phyloP scores from a whole-genome alignment of 805 yeast genomes.

The Wickerhamomyces tratensis region DNA sequence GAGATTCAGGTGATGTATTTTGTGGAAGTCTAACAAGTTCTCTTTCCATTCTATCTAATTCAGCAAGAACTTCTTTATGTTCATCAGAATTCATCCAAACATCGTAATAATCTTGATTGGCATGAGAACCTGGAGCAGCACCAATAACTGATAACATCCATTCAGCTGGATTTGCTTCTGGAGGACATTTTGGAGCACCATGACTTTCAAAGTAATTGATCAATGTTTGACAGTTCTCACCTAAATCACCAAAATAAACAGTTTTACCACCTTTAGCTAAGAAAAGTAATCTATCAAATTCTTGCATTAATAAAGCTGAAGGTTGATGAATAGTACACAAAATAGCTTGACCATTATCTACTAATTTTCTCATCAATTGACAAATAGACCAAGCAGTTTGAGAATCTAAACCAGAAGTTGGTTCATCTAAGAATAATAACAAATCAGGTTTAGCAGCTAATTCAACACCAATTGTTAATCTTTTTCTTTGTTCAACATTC shows the following conservation, averaged over 20 bases:
- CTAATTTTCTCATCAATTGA: constrained; percentile 48
- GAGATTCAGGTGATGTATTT: constrained; percentile 22
- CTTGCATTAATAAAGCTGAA: constrained; percentile 67
- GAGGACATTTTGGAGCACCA: constrained; percentile 61
- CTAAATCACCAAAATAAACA: constrained; percentile 68
- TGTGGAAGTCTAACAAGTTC: constrained; percentile 35
- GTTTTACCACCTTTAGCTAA: constrained; percentile 65
- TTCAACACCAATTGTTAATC: constrained; percentile 58
- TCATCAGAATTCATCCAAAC: constrained; percentile 72
- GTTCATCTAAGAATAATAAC: constrained; percentile 54
- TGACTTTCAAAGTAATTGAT: constrained; percentile 56
- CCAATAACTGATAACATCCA: constrained; percentile 88
- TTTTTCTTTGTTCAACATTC: constrained; percentile 53
- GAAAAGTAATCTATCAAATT: constrained; percentile 68
- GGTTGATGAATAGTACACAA: constrained; percentile 81
- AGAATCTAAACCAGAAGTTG: constrained; percentile 61
- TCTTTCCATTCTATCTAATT: constrained; percentile 53
- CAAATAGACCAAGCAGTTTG: constrained; percentile 63
- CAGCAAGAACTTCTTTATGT: constrained; percentile 44
- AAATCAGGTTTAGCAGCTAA: constrained; percentile 56
- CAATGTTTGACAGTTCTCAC: constrained; percentile 45
- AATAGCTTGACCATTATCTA: constrained; percentile 54
- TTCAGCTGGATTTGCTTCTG: constrained; percentile 73
- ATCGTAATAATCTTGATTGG: constrained; percentile 61
- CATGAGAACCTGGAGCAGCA: constrained; percentile 74